Percentiles rank a stretch among this genome's conserved stretches.
Conservation (phyloP, 2,329 filamentous ascomycete genomes). For the Alternaria burnsii region DNA sequence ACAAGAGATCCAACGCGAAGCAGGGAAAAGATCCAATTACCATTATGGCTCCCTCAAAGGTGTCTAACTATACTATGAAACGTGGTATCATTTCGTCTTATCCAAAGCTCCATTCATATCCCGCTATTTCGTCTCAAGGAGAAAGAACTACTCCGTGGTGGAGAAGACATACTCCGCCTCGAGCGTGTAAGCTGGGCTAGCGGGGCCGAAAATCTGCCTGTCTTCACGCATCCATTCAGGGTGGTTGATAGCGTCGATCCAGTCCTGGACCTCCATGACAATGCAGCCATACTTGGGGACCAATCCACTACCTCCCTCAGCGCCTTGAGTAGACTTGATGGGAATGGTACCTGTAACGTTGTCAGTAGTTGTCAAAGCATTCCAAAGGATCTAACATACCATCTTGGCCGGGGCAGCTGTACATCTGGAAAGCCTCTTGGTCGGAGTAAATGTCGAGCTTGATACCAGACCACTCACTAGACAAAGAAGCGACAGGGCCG, state of each 20-base stretch:
- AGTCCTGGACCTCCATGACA: conserved; percentile 92
- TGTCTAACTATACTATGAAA: conserved; percentile 13
- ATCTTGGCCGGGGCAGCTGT: conserved; percentile 81
- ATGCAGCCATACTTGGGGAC: conserved; percentile 83
- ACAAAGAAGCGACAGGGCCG: conserved; percentile 70
- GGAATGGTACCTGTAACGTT: conserved; percentile 59
- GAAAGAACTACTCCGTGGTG: conserved; percentile 24
- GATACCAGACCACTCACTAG: conserved; percentile 81
- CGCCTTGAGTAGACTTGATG: conserved; percentile 75
- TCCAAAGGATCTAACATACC: conserved; percentile 53
- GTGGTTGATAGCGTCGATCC: conserved; percentile 92
- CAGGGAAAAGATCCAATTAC: conserved; percentile 7
- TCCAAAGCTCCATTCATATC: background rate
- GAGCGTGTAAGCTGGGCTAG: conserved; percentile 54
- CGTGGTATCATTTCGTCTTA: conserved; percentile 15
- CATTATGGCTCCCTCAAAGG: conserved; percentile 14
- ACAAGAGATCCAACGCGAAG: background rate
- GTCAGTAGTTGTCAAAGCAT: conserved; percentile 11
- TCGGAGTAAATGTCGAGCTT: conserved; percentile 81
- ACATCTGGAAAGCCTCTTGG: conserved; percentile 88
- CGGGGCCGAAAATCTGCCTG: conserved; percentile 60
- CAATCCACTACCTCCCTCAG: conserved; percentile 66
- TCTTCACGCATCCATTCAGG: conserved; percentile 80
- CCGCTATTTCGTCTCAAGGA: background rate
- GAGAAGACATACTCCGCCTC: conserved; percentile 58